These are phyloP conservation scores for Boletus reticulatus DNA, from an alignment of 768 basidiomycete genomes.

Conservation along the genomic window DNA sequence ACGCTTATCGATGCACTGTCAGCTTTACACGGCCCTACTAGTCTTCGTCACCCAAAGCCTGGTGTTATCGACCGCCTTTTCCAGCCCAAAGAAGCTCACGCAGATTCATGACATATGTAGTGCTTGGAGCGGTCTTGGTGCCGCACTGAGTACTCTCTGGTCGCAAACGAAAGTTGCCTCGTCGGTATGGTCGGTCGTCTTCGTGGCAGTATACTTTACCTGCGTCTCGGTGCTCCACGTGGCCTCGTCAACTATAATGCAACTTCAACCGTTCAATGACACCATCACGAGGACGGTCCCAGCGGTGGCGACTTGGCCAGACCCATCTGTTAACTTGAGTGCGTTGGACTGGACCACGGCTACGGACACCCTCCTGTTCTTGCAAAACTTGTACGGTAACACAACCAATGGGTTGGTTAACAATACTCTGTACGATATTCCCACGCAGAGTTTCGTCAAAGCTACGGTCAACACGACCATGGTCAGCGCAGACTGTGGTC, in stretches of 20 bases:
- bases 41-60: neutral
- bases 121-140: neutral
- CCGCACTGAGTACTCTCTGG: neutral
- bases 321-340: neutral
- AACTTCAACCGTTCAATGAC: neutral
- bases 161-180: neutral
- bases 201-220: neutral
- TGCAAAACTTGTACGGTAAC: neutral
- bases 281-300: neutral
- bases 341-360: neutral
- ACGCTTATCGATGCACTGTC: neutral
- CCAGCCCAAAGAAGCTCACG: neutral
- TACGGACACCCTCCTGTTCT: neutral
- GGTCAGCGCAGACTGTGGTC: neutral
- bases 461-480: neutral
- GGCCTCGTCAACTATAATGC: neutral
- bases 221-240: neutral
- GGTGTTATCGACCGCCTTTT: neutral
- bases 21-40: neutral
- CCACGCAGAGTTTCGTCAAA: neutral
- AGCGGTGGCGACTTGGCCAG: neutral
- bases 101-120: neutral
- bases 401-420: neutral
- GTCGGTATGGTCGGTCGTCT: neutral
- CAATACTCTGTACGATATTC: neutral